phyloP scores from a whole-genome alignment of 2,329 filamentous ascomycete species.

The Aspergillaceae sp. region DNA sequence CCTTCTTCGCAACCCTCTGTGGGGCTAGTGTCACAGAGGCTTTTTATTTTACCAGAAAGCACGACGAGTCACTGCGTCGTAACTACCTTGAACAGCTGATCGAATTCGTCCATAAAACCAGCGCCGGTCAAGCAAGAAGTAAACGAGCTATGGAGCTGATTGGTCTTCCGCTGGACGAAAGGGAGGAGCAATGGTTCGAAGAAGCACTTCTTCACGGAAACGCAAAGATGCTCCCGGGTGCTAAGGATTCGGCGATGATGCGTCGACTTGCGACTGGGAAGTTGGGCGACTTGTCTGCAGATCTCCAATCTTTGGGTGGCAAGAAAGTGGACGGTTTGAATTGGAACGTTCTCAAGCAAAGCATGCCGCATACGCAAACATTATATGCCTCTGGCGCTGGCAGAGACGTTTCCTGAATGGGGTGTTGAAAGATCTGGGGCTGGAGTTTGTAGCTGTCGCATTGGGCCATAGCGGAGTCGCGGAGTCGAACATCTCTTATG shows the following conservation, averaged over 20 bases:
- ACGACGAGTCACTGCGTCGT: slow-evolving; percentile 53
- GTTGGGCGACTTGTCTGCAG: slow-evolving; percentile 22
- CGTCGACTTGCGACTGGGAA: slow-evolving; percentile 61
- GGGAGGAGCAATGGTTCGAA: slow-evolving; percentile 68
- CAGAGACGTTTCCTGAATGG: neutral
- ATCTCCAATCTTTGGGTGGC: slow-evolving; percentile 33
- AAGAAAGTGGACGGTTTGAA: slow-evolving; percentile 43
- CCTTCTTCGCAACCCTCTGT: slow-evolving; percentile 62
- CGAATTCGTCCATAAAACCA: slow-evolving; percentile 44
- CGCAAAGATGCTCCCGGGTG: slow-evolving; percentile 55
- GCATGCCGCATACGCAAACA: slow-evolving; percentile 21
- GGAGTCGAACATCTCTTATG: neutral
- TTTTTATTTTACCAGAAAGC: slow-evolving; percentile 61
- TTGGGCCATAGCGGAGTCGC: neutral
- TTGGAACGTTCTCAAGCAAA: slow-evolving; percentile 42
- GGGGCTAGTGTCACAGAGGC: slow-evolving; percentile 61
- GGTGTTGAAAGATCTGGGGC: slow-evolving; percentile 1
- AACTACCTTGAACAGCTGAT: slow-evolving; percentile 61
- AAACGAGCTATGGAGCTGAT: slow-evolving; percentile 60
- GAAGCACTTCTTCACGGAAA: slow-evolving; percentile 57
- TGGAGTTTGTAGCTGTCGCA: slow-evolving; percentile 1
- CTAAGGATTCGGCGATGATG: slow-evolving; percentile 67
- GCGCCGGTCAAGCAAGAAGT: slow-evolving; percentile 35
- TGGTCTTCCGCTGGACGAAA: slow-evolving; percentile 59
- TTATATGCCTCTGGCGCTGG: slow-evolving; percentile 7